These are phyloP conservation scores for Collybia sordida DNA, from an alignment of 768 basidiomycete species.

Conservation along the genomic window DNA sequence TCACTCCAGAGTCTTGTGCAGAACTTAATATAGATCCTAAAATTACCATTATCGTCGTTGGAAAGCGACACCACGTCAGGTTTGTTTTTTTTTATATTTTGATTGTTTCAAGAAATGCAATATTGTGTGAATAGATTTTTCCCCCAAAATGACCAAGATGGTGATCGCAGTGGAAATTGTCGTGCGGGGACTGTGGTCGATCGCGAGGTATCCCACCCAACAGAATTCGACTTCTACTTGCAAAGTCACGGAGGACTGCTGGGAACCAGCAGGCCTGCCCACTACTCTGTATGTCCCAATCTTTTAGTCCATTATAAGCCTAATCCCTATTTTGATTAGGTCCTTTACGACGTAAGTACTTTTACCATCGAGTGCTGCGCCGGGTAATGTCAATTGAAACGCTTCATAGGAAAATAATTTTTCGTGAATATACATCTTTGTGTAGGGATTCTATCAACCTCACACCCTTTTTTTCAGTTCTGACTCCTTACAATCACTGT, in stretches of 20 bases:
- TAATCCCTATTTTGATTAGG: conserved; percentile 20
- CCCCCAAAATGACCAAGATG: conserved; percentile 37
- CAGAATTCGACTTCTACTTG: conserved; percentile 79
- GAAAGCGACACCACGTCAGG: conserved; percentile 61
- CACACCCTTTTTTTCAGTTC: conserved; percentile 31
- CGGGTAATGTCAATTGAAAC: neutral
- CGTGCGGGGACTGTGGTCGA: conserved; percentile 81
- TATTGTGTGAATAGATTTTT: conserved; percentile 30
- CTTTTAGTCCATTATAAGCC: neutral
- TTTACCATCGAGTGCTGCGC: neutral
- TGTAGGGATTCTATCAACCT: too few species aligned
- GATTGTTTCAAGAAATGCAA: neutral
- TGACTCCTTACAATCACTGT: conserved; percentile 61
- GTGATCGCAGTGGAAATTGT: conserved; percentile 71
- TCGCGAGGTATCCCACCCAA: conserved; percentile 64
- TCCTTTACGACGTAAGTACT: conserved; percentile 40
- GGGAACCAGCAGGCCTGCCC: conserved; percentile 62
- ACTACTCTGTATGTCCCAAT: conserved; percentile 40
- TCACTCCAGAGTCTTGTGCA: conserved; percentile 49
- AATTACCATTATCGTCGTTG: conserved; percentile 70
- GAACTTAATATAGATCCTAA: conserved; percentile 49
- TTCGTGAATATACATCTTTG: conserved; percentile 37
- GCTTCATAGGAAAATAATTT: conserved; percentile 52
- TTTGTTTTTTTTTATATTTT: conserved; percentile 14
- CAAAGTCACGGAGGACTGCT: conserved; percentile 77